Evolutionary conservation across 164 flowering plant species (phyloP).

Genomic region (Litsea cubeba): DNA sequence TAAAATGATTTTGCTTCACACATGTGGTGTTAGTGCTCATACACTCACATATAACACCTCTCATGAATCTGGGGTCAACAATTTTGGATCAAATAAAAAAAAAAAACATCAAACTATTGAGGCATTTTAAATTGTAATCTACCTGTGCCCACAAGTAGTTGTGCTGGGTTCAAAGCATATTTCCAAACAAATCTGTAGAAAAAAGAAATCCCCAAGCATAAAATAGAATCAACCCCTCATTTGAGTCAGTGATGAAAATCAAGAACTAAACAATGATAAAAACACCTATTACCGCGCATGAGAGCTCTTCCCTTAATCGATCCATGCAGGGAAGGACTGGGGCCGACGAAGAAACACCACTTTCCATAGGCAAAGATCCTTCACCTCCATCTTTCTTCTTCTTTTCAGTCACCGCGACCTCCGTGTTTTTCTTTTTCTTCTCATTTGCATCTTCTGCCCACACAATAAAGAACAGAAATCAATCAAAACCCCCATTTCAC

Average conservation of each 20-base stretch:
- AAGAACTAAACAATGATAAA: not conserved
- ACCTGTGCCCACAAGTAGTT: constrained; percentile 98
- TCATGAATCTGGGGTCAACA: no score
- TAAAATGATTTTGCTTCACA: no score
- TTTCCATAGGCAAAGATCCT: constrained; percentile 6
- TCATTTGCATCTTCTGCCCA: constrained; percentile 23
- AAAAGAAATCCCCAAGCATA: constrained; percentile 3
- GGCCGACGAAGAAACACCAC: constrained; percentile 15
- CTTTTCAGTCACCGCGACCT: constrained; percentile 14
- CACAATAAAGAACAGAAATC: not conserved
- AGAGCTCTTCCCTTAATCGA: constrained; percentile 78
- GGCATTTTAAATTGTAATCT: not conserved
- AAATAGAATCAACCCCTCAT: not conserved
- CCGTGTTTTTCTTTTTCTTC: constrained; percentile 14
- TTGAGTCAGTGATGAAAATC: not conserved
- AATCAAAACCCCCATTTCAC: not conserved
- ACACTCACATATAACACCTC: no score
- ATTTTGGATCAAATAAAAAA: no score
- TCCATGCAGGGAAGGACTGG: constrained; percentile 57
- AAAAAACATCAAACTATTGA: not conserved
- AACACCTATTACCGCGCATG: constrained; percentile 70
- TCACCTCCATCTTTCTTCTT: constrained; percentile 17
- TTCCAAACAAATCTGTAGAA: constrained; percentile 79
- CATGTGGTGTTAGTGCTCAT: no score
- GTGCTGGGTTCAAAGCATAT: constrained; percentile 92